phyloP scores from a whole-genome alignment of 805 yeast genomes.

The Starmerella stellata region DNA sequence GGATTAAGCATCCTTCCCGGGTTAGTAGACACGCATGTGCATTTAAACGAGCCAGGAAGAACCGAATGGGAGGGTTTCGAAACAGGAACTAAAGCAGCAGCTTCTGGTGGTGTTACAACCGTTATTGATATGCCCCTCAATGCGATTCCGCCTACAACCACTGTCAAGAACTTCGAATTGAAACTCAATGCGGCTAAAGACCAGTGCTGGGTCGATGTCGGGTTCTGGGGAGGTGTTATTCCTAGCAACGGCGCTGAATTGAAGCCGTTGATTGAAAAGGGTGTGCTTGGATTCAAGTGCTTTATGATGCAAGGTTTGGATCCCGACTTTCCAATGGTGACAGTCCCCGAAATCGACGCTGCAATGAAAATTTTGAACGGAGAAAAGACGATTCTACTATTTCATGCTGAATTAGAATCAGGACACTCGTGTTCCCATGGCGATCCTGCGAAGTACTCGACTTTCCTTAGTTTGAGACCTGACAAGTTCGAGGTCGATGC shows the following conservation, averaged over 20 bases:
- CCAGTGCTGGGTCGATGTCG: conserved; percentile 83
- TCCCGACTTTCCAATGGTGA: conserved; percentile 79
- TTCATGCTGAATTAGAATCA: conserved; percentile 82
- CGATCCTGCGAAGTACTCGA: conserved; percentile 47
- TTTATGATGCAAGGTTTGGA: conserved; percentile 91
- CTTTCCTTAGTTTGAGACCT: conserved; percentile 73
- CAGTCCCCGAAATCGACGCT: conserved; percentile 39
- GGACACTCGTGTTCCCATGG: conserved; percentile 9
- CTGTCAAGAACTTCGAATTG: conserved; percentile 50
- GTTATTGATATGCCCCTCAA: conserved; percentile 92
- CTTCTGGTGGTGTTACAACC: conserved; percentile 90
- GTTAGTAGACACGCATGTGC: conserved; percentile 84
- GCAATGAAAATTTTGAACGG: conserved; percentile 52
- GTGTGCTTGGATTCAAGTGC: conserved; percentile 88
- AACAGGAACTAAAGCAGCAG: conserved; percentile 90
- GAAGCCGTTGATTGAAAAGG: conserved; percentile 58
- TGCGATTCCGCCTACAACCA: conserved; percentile 91
- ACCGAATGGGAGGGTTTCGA: conserved; percentile 98
- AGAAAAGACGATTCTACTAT: conserved; percentile 57
- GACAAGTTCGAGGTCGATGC: conserved; percentile 78
- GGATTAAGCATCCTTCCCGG: conserved; percentile 70
- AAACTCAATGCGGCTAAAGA: conserved; percentile 64
- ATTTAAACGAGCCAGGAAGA: conserved; percentile 90
- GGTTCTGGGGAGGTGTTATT: conserved; percentile 90
- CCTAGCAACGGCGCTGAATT: conserved; percentile 59